phyloP scores from a whole-genome alignment of 768 basidiomycete species.

The Mycena pura region DNA sequence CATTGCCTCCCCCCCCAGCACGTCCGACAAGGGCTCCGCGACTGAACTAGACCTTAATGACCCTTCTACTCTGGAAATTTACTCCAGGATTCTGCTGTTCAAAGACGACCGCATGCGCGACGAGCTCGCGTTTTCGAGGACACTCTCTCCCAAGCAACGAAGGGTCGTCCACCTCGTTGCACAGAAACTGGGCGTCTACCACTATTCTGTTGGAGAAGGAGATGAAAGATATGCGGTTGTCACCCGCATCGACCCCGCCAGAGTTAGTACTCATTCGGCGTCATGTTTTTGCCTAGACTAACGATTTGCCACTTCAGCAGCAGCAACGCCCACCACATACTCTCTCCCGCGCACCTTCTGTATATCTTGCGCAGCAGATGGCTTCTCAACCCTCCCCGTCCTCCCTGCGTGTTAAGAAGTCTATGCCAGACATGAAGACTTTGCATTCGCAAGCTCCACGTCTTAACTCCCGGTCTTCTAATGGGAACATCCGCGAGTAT shows the following conservation, averaged over 20 bases:
- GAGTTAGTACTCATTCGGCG: conserved; percentile 54
- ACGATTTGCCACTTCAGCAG: conserved; percentile 20
- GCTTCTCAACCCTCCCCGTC: conserved; percentile 50
- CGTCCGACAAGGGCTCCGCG: conserved; percentile 66
- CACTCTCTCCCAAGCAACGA: conserved; percentile 83
- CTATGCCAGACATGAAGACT: conserved; percentile 97
- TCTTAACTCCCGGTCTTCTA: conserved; percentile 80
- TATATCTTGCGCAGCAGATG: conserved; percentile 71
- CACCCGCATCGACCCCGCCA: conserved; percentile 85
- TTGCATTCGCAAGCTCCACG: conserved; percentile 82
- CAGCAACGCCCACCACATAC: conserved; percentile 66
- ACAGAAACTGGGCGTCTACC: conserved; percentile 94
- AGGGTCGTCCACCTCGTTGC: conserved; percentile 95
- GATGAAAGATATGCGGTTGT: conserved; percentile 95
- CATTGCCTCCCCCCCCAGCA: conserved; percentile 64
- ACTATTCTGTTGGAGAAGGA: conserved; percentile 91
- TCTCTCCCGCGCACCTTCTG: conserved; percentile 81
- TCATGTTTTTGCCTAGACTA: conserved; percentile 10
- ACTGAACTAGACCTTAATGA: conserved; percentile 95
- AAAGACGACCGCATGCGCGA: conserved; percentile 98
- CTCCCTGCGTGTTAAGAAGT: conserved; percentile 90
- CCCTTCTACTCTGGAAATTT: conserved; percentile 94
- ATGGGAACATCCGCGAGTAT: conserved; percentile 88
- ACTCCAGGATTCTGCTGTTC: conserved; percentile 94
- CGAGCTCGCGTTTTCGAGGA: conserved; percentile 94